These are phyloP conservation scores for Beauveria australis DNA, from an alignment of 2,329 filamentous ascomycete genomes.

Conservation along the genomic window DNA sequence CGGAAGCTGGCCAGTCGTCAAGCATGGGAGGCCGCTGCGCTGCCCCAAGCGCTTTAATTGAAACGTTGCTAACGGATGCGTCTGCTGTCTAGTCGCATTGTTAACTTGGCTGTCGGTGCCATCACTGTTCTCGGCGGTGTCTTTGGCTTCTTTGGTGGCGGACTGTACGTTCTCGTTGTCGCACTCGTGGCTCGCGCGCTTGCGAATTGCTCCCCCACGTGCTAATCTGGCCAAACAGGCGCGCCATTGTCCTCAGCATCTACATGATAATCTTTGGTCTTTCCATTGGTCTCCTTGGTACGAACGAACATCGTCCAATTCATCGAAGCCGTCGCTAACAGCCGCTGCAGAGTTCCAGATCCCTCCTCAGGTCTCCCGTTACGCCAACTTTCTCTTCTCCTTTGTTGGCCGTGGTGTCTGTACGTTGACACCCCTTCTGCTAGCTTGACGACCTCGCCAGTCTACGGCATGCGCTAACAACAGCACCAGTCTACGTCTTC, in stretches of 20 bases:
- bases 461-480: slow-evolving; percentile 4
- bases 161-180: slow-evolving; percentile 42
- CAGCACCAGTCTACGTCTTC: slow-evolving; percentile 79
- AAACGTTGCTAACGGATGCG: slow-evolving; percentile 25
- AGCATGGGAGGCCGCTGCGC: slow-evolving; percentile 3
- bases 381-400: slow-evolving; percentile 96
- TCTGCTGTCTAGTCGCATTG: slow-evolving; percentile 62
- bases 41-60: slow-evolving; percentile 1
- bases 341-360: slow-evolving; percentile 72
- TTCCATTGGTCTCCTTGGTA: slow-evolving; percentile 60
- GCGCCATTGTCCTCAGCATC: slow-evolving; percentile 64
- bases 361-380: slow-evolving; percentile 82
- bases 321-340: slow-evolving; percentile 16
- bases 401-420: slow-evolving; percentile 93
- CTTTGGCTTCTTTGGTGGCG: slow-evolving; percentile 56
- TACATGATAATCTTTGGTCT: slow-evolving; percentile 91
- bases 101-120: slow-evolving; percentile 82
- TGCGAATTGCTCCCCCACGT: background rate
- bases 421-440: slow-evolving; percentile 45
- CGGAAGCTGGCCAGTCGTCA: background rate
- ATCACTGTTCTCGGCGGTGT: slow-evolving; percentile 84
- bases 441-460: too few species aligned
- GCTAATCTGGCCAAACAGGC: slow-evolving; percentile 17
- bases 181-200: background rate
- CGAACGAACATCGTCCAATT: background rate